Percentiles rank a stretch among this genome's conserved stretches.
phyloP scores from a whole-genome alignment of 2,329 filamentous ascomycete genomes.

The Kalaharituber pfeilii region DNA sequence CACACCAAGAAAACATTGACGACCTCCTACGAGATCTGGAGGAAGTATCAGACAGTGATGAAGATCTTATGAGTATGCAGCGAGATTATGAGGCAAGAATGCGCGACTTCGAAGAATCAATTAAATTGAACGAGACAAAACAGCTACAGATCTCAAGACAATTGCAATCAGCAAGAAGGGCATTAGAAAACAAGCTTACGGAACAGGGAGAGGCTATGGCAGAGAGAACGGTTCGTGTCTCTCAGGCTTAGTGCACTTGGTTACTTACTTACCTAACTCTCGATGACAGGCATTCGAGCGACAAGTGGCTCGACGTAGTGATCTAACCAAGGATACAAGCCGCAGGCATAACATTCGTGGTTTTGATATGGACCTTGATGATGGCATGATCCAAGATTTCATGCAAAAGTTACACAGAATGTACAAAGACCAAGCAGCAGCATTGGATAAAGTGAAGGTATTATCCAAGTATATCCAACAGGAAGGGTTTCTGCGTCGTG shows the following conservation, averaged over 20 bases:
- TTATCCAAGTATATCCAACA: background rate
- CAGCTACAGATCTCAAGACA: slow-evolving; percentile 29
- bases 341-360: slow-evolving; percentile 63
- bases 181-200: slow-evolving; percentile 14
- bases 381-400: slow-evolving; percentile 57
- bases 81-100: slow-evolving; percentile 14
- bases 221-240: slow-evolving; percentile 13
- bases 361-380: slow-evolving; percentile 59
- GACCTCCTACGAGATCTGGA: slow-evolving; percentile 39
- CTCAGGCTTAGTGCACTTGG: background rate
- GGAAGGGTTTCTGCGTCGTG: too few species aligned
- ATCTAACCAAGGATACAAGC: slow-evolving; percentile 62
- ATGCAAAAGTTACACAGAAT: slow-evolving; percentile 59
- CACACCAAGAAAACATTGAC: slow-evolving; percentile 24
- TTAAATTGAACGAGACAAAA: slow-evolving; percentile 24
- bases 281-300: slow-evolving; percentile 48
- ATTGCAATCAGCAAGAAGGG: slow-evolving; percentile 9
- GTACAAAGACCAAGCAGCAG: slow-evolving; percentile 57
- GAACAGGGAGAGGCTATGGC: slow-evolving; percentile 18
- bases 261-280: too few species aligned
- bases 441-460: slow-evolving; percentile 47
- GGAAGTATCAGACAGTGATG: slow-evolving; percentile 62
- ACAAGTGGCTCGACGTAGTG: slow-evolving; percentile 52
- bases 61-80: slow-evolving; percentile 38
- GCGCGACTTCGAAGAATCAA: slow-evolving; percentile 14